Evolutionary conservation across 139 green algal species (phyloP).

Genomic region (Chlamydomonas incerta): DNA sequence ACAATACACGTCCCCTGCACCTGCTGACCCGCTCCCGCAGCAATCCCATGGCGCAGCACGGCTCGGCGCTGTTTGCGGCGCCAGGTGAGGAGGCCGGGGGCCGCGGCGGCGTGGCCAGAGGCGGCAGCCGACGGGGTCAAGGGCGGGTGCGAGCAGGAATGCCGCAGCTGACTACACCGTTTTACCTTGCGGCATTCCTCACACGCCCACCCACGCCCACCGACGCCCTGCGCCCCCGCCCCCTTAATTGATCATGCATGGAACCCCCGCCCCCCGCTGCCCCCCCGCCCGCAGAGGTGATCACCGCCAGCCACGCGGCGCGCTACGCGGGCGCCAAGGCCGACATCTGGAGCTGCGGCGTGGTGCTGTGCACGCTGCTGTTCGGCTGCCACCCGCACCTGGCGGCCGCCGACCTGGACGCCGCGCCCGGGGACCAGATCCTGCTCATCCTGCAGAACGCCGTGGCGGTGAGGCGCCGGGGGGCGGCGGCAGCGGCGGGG

Average conservation of each 20-base stretch:
- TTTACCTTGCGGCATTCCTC: too few species aligned
- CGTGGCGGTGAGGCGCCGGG: not conserved
- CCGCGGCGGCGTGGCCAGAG: too few species aligned
- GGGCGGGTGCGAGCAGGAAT: too few species aligned
- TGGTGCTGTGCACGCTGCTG: slow-evolving; percentile 20
- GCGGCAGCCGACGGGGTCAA: too few species aligned
- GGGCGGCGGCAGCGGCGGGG: too few species aligned
- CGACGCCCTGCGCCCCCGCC: too few species aligned
- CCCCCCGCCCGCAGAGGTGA: not conserved
- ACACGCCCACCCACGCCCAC: too few species aligned
- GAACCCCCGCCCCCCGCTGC: too few species aligned
- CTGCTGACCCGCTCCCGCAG: not conserved
- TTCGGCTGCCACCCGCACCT: slow-evolving; percentile 22
- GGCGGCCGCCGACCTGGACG: not conserved
- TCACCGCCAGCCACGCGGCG: not conserved
- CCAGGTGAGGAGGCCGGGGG: not conserved
- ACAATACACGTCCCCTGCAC: not conserved
- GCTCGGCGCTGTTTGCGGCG: not conserved
- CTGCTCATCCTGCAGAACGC: not conserved
- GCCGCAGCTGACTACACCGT: too few species aligned
- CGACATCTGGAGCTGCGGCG: not conserved
- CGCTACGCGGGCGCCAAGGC: not conserved
- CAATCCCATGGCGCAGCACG: slow-evolving; percentile 3
- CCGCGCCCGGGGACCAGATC: not conserved
- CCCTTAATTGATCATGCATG: too few species aligned